phyloP scores from a whole-genome alignment of 192 early-diverging fungal genomes.

The Funneliformis geosporum region DNA sequence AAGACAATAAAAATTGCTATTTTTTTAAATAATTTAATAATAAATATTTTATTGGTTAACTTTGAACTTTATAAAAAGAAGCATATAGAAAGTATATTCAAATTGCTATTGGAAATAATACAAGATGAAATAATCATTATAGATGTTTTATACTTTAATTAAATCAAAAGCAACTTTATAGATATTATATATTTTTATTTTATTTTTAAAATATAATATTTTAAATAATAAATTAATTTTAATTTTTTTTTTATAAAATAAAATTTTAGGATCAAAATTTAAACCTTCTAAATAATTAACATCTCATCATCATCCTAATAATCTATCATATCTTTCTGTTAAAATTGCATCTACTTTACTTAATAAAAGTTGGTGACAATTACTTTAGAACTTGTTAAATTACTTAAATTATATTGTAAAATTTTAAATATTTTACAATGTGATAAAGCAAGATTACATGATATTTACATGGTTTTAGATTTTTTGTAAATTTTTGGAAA shows the following conservation, averaged over 20 bases:
- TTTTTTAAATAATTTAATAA: not conserved
- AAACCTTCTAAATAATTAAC: not conserved
- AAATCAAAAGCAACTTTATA: not conserved
- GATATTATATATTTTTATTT: not conserved
- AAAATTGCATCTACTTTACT: not conserved
- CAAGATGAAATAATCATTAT: not conserved
- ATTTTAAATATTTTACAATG: not conserved
- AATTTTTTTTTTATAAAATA: not conserved
- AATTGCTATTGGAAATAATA: constrained; percentile 1
- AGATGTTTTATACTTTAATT: not conserved
- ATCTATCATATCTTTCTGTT: not conserved
- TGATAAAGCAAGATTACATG: not conserved
- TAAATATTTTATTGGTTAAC: not conserved
- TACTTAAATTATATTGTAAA: constrained; percentile 10
- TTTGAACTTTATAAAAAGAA: not conserved
- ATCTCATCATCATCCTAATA: not conserved
- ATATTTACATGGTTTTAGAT: not conserved
- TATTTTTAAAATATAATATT: not conserved
- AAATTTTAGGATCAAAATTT: not conserved
- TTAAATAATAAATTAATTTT: not conserved
- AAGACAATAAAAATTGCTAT: not conserved
- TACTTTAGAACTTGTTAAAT: not conserved
- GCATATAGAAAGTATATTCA: not conserved
- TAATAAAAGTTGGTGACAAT: not conserved
- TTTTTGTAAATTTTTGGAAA: constrained; percentile 11